phyloP scores from a whole-genome alignment of 2,329 filamentous ascomycete genomes.

The Aspergillus sp. region DNA sequence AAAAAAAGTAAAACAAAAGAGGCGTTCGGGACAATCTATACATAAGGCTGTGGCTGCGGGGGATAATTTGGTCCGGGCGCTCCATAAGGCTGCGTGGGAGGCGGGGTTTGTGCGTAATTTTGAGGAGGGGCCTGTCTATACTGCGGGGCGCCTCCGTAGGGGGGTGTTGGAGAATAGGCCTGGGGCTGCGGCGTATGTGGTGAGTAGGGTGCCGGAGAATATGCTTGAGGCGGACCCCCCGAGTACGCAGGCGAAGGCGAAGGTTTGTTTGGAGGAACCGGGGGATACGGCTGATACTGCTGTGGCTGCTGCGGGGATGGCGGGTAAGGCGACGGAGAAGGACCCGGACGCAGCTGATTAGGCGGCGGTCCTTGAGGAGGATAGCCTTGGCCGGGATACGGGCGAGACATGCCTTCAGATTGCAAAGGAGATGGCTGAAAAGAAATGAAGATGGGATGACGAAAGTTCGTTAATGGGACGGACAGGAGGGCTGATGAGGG shows the following conservation, averaged over 20 bases:
- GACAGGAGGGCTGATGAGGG: constrained; percentile 3
- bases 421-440: constrained; percentile 15
- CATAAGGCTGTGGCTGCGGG: constrained; percentile 34
- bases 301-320: constrained; percentile 33
- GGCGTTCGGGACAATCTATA: constrained; percentile 28
- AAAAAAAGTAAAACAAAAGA: neutral
- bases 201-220: constrained; percentile 41
- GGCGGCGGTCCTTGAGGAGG: constrained; percentile 17
- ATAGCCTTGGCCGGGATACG: constrained; percentile 36
- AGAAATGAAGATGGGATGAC: constrained; percentile 7
- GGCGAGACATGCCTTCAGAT: constrained; percentile 35
- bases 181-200: constrained; percentile 26
- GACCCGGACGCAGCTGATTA: constrained; percentile 31
- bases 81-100: constrained; percentile 37
- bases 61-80: constrained; percentile 33
- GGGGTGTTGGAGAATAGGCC: constrained; percentile 26
- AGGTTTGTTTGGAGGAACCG: constrained; percentile 30
- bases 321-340: constrained; percentile 39
- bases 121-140: constrained; percentile 25
- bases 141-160: constrained; percentile 24
- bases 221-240: constrained; percentile 35
- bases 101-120: constrained; percentile 45
- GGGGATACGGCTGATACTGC: constrained; percentile 38
- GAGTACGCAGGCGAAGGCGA: constrained; percentile 24
- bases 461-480: constrained; percentile 7